These are phyloP conservation scores for Melanopsichium pennsylvanicum DNA, from an alignment of 1,284 basidiomycete species.

Conservation along the genomic window DNA sequence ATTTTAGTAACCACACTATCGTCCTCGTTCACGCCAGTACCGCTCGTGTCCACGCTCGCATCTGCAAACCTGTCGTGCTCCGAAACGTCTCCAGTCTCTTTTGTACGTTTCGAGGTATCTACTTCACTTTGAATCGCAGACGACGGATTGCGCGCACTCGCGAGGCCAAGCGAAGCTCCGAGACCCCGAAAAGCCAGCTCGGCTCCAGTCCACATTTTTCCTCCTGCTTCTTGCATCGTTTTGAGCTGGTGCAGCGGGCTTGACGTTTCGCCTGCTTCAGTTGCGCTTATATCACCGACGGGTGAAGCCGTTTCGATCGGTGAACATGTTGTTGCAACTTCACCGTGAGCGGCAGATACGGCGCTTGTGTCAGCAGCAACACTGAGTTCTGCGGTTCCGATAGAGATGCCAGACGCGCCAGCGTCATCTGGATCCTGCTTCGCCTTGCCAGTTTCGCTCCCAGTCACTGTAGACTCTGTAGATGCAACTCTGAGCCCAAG, in stretches of 20 bases:
- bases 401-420: not conserved
- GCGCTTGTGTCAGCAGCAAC: conserved; percentile 1
- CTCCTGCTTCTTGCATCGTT: conserved; percentile 38
- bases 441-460: not conserved
- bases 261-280: conserved; percentile 1
- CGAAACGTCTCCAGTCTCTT: conserved; percentile 20
- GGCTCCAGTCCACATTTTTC: conserved; percentile 45
- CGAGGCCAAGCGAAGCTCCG: conserved; percentile 32
- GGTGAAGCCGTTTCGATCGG: conserved; percentile 7
- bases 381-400: conserved; percentile 1
- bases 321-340: conserved; percentile 3
- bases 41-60: conserved; percentile 25
- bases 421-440: not conserved
- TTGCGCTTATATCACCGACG: not conserved
- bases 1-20: conserved; percentile 33
- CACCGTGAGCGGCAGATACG: not conserved
- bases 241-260: conserved; percentile 31
- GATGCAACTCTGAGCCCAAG: conserved; percentile 16
- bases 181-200: conserved; percentile 33
- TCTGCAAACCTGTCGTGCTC: conserved; percentile 26
- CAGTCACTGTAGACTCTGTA: too few species aligned
- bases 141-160: not conserved
- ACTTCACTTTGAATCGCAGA: not conserved
- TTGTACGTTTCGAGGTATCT: not conserved
- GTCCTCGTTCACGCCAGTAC: conserved; percentile 9